Evolutionary conservation across 2,329 filamentous ascomycete genomes (phyloP).

Genomic region (Fusarium dlaminii): DNA sequence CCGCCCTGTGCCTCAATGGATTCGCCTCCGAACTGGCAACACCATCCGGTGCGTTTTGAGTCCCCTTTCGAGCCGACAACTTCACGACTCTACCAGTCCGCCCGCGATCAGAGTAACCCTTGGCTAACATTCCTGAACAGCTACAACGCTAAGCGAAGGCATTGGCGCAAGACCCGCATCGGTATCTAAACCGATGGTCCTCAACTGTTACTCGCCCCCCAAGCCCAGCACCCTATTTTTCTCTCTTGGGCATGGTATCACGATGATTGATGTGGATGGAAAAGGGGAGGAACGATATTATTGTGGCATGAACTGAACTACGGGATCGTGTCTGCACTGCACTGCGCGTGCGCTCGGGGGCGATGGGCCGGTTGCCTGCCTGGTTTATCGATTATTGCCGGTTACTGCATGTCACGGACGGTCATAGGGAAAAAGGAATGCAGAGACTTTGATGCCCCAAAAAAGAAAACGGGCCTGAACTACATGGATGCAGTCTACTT

Average conservation of each 20-base stretch:
- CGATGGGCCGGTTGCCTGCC: conserved; percentile 48
- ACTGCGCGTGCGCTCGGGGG: conserved; percentile 27
- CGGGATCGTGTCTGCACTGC: conserved; percentile 31
- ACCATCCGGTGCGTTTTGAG: conserved; percentile 88
- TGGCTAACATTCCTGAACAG: conserved; percentile 58
- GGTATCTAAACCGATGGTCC: conserved; percentile 79
- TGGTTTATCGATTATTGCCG: conserved; percentile 52
- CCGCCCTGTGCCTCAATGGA: conserved; percentile 99
- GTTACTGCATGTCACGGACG: conserved; percentile 58
- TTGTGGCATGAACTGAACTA: conserved; percentile 38
- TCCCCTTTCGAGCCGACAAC: conserved; percentile 11
- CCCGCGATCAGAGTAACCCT: background rate
- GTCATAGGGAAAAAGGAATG: conserved; percentile 59
- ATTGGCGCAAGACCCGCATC: conserved; percentile 99
- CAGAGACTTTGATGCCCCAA: conserved; percentile 50
- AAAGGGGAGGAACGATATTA: conserved; percentile 23
- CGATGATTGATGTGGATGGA: conserved; percentile 40
- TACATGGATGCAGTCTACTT: conserved; percentile 12
- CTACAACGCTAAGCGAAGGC: conserved; percentile 99
- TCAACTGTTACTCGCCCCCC: conserved; percentile 42
- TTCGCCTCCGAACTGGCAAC: conserved; percentile 97
- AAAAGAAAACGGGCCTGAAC: conserved; percentile 39
- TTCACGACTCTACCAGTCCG: background rate
- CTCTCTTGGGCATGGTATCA: conserved; percentile 43
- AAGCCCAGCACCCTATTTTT: conserved; percentile 38